Conservation (phyloP, 345 rosid species). For the Pistacia integerrima region DNA sequence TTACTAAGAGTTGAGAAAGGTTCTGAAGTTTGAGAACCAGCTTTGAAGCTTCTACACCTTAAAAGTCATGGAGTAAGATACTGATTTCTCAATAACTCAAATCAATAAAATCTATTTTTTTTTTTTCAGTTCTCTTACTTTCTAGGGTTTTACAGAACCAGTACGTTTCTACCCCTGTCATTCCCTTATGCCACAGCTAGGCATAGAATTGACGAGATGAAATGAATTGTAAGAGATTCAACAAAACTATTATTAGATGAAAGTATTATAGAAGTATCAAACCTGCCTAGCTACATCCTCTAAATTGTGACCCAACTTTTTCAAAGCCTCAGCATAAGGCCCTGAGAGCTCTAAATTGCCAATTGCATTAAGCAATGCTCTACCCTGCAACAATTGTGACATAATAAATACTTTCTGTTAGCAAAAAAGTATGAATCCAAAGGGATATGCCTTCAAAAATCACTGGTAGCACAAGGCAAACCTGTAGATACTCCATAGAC, state of each 20-base stretch:
- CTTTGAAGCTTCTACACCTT: neutral
- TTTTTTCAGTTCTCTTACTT: neutral
- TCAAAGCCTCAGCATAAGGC: conserved; percentile 60
- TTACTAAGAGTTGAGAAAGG: neutral
- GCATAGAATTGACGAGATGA: neutral
- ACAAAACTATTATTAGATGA: neutral
- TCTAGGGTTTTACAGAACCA: neutral
- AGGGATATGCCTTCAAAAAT: neutral
- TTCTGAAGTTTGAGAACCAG: neutral
- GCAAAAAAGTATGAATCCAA: neutral
- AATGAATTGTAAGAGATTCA: neutral
- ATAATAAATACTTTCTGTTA: neutral
- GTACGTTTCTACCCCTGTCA: neutral
- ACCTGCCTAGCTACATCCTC: conserved; percentile 54
- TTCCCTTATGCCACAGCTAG: conserved; percentile 1
- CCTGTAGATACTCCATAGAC: conserved; percentile 68
- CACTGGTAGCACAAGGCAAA: conserved; percentile 12
- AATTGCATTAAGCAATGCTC: conserved; percentile 62
- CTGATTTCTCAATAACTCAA: neutral
- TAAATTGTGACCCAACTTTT: conserved; percentile 40
- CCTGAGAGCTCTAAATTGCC: conserved; percentile 62
- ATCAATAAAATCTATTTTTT: too few relatives aligned
- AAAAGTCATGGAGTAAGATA: neutral
- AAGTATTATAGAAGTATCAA: neutral
- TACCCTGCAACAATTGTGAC: conserved; percentile 41